Conservation (phyloP, 768 basidiomycete species). For the Amanita phalloides region DNA sequence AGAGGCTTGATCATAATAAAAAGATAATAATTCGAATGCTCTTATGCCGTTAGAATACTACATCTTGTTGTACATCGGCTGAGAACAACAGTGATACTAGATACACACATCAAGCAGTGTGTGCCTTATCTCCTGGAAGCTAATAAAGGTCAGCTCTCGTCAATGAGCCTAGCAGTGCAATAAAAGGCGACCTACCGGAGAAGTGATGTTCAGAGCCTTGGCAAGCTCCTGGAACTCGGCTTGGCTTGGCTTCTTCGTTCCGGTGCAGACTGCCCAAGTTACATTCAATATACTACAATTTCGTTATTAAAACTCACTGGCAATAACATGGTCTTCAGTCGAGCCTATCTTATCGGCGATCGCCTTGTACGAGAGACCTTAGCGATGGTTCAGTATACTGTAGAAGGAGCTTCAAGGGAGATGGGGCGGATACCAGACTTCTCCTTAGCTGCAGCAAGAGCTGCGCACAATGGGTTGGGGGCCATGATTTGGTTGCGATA, state of each 20-base stretch:
- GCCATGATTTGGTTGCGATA: conserved; percentile 24
- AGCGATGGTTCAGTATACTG: background rate
- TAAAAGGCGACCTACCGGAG: background rate
- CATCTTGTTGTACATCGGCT: too few relatives aligned
- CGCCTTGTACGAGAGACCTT: conserved; percentile 36
- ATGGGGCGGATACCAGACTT: conserved; percentile 29
- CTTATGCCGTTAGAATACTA: too few relatives aligned
- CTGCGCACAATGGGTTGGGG: conserved; percentile 45
- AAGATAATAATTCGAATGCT: too few relatives aligned
- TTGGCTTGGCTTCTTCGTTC: conserved; percentile 26
- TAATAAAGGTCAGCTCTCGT: background rate
- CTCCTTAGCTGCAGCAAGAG: conserved; percentile 40
- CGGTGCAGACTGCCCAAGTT: conserved; percentile 34
- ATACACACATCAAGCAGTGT: background rate
- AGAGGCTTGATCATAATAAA: too few relatives aligned
- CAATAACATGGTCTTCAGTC: conserved; percentile 35
- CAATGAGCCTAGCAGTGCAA: background rate
- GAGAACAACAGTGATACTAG: too few relatives aligned
- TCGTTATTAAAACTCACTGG: conserved; percentile 28
- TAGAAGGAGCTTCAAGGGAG: background rate
- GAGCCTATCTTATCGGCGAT: conserved; percentile 37
- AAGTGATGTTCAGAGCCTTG: conserved; percentile 27
- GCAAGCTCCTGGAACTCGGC: conserved; percentile 42
- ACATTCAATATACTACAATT: background rate
- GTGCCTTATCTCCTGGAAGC: background rate